Base-by-base conservation (phyloP, 768 basidiomycete genomes). In the Tylopilus intermedius region DNA sequence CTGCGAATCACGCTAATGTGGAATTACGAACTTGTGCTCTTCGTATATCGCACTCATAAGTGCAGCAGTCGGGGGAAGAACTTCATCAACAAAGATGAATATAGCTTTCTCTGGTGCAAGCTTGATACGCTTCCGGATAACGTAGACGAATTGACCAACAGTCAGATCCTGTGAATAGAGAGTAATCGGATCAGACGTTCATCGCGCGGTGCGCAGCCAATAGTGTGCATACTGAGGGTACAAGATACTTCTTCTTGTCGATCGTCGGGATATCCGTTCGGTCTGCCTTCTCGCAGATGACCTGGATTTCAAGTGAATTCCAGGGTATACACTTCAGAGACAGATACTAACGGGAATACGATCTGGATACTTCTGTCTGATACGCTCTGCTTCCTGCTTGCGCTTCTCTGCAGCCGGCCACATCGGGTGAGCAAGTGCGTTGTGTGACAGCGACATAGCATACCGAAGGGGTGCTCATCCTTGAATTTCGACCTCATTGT, bases 171-270 rank as follows among this genome's bases (percentile, higher is more conserved):
- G 60, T 29, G 35, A 24, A 35, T 49, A 49, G 32, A 53, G 29
- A 32, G 27, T 18, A 56, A 71, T 69, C 64, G 68, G 63, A 52
- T 69, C 66, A 69, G 62, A 52, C 48, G 43, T 55, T 52, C 59
- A 71, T 65, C 60, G 56, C 32, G 42, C 37, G 13, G 27, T 43
- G 30, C n/a, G 39, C 26, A 41, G 35, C 1, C 18, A 45, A 45
- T 41, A 24, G 40, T 21, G 45, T 40, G 70, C 88, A 64, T 65
- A 95, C 95, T 50, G 94, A 94, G 41, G 96, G 96, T 9, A 99
- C 96, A 49, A 99, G 79, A 63, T 99, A 99, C 79, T 99, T 99
- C 94, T 99, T 98, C 90, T 99, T 99, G 80, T 99, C 96, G 69
- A 99, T 97, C 27, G 94, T 94, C 0, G 94, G 91, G 70, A 99